Percentiles rank a stretch among this genome's conserved stretches.
Evolutionary conservation across 257 asterid genomes (phyloP).

Genomic region (Fraxinus pennsylvanica): DNA sequence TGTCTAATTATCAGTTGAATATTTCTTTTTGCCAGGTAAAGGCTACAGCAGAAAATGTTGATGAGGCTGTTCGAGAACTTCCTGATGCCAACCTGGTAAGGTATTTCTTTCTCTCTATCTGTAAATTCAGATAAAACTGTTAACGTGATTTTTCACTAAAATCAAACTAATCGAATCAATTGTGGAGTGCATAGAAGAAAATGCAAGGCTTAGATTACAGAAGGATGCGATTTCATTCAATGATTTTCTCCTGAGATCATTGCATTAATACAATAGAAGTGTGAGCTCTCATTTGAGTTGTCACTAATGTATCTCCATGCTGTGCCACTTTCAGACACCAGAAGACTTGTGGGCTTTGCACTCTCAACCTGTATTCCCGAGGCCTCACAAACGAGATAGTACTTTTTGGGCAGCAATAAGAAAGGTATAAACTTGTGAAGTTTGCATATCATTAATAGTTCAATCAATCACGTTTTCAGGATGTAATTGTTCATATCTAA

Average conservation of each 20-base stretch:
- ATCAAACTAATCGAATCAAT: conserved; percentile 6
- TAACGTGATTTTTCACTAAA: conserved; percentile 10
- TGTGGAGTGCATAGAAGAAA: conserved; percentile 10
- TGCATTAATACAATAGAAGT: conserved; percentile 20
- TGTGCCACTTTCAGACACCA: conserved; percentile 67
- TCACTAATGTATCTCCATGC: conserved; percentile 37
- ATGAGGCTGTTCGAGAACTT: conserved; percentile 96
- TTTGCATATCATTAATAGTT: conserved; percentile 11
- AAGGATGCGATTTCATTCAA: conserved; percentile 2
- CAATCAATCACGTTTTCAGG: neutral
- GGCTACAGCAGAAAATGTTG: conserved; percentile 94
- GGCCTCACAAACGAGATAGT: conserved; percentile 75
- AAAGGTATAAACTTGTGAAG: conserved; percentile 52
- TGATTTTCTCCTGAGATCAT: conserved; percentile 21
- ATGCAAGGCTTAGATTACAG: conserved; percentile 4
- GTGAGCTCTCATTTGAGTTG: conserved; percentile 10
- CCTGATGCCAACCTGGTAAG: conserved; percentile 99
- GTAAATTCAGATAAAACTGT: conserved; percentile 24
- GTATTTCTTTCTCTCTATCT: conserved; percentile 62
- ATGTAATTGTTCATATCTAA: conserved; percentile 4
- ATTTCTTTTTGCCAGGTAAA: conserved; percentile 62
- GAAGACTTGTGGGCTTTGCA: conserved; percentile 92
- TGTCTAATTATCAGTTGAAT: conserved; percentile 6
- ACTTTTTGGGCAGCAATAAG: conserved; percentile 72
- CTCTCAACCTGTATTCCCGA: conserved; percentile 77